phyloP scores from a whole-genome alignment of 1,284 basidiomycete species.

The Apiotrichum gamsii region DNA sequence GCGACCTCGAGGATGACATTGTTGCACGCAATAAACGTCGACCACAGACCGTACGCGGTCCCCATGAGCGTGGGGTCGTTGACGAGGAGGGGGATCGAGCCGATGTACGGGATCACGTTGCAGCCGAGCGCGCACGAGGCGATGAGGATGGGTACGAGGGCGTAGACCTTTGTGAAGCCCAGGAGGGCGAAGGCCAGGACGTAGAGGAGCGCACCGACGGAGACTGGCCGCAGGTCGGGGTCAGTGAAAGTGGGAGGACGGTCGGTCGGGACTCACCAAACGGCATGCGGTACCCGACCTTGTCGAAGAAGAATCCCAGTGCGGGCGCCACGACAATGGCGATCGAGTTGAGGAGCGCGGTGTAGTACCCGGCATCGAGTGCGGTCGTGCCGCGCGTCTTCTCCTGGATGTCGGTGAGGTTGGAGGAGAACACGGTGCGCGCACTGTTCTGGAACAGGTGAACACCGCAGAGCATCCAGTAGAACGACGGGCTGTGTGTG shows the following conservation, averaged over 20 bases:
- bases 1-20: slow-evolving; percentile 39
- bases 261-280: slow-evolving; percentile 14
- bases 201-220: slow-evolving; percentile 31
- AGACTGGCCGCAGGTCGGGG: no score
- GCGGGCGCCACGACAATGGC: slow-evolving; percentile 43
- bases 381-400: slow-evolving; percentile 38
- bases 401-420: slow-evolving; percentile 40
- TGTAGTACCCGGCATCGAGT: slow-evolving; percentile 41
- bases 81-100: slow-evolving; percentile 42
- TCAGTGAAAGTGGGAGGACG: no score
- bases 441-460: slow-evolving; percentile 34
- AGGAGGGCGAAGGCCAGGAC: slow-evolving; percentile 41
- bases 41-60: slow-evolving; percentile 43
- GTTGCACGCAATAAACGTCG: slow-evolving; percentile 11
- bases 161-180: slow-evolving; percentile 38
- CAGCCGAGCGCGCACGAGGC: slow-evolving; percentile 34
- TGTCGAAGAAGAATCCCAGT: slow-evolving; percentile 28
- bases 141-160: slow-evolving; percentile 37
- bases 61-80: slow-evolving; percentile 40
- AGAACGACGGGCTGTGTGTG: slow-evolving; percentile 12
- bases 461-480: slow-evolving; percentile 13
- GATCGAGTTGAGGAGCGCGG: slow-evolving; percentile 36
- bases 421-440: slow-evolving; percentile 35
- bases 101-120: slow-evolving; percentile 40
- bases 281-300: slow-evolving; percentile 24